Percentiles rank a stretch among this genome's conserved stretches.
These are phyloP conservation scores for Xerocomellus dryophilus DNA, from an alignment of 768 basidiomycete species.

Conservation along the genomic window DNA sequence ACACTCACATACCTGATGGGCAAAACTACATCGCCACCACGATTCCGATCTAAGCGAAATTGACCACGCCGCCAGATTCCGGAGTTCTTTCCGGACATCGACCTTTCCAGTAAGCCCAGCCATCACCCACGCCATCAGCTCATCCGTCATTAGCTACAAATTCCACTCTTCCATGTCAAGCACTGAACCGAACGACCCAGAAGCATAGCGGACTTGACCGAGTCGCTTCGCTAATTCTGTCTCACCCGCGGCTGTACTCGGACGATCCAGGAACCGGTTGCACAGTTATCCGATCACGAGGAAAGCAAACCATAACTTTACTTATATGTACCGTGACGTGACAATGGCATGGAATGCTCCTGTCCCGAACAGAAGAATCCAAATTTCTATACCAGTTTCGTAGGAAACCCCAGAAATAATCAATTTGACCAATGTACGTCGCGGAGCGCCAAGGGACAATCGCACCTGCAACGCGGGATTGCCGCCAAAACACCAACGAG, in stretches of 20 bases:
- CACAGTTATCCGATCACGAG: conserved; percentile 20
- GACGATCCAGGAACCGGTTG: conserved; percentile 30
- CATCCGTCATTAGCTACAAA: neutral
- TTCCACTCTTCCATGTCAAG: neutral
- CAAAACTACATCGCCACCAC: conserved; percentile 22
- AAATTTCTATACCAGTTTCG: conserved; percentile 8
- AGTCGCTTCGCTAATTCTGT: conserved; percentile 7
- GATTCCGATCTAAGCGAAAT: conserved; percentile 34
- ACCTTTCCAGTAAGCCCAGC: neutral
- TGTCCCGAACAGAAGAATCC: conserved; percentile 3
- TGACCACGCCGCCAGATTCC: conserved; percentile 13
- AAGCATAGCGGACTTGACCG: neutral
- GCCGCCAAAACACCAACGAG: neutral
- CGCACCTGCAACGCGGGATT: neutral
- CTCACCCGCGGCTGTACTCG: conserved; percentile 27
- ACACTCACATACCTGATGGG: conserved; percentile 12
- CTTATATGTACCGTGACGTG: conserved; percentile 22
- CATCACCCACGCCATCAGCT: neutral
- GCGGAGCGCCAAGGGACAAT: neutral
- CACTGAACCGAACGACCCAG: neutral
- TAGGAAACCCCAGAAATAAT: conserved; percentile 7
- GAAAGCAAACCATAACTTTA: conserved; percentile 21
- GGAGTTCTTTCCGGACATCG: conserved; percentile 11
- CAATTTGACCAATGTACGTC: neutral
- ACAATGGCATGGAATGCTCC: conserved; percentile 5